Conservation (phyloP, 1,139 yeast species). For the Citeromyces hawaiiensis region DNA sequence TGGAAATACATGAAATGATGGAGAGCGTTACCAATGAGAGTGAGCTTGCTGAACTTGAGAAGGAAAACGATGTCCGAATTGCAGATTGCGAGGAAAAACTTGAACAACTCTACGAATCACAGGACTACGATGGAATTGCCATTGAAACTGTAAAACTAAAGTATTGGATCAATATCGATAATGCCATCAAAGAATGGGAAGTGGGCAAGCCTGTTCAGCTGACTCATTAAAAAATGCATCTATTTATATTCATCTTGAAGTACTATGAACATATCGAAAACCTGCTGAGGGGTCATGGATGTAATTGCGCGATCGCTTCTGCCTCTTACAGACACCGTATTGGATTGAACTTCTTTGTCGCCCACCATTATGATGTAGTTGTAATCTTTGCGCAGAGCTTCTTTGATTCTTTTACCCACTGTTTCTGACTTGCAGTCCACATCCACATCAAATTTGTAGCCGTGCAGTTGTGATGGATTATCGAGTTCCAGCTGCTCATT, state of each 20-base stretch:
- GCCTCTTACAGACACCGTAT: conserved; percentile 54
- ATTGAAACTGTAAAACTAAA: conserved; percentile 59
- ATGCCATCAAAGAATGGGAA: conserved; percentile 69
- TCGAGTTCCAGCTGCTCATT: conserved; percentile 26
- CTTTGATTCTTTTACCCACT: conserved; percentile 68
- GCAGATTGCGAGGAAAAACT: conserved; percentile 22
- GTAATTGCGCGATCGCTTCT: conserved; percentile 39
- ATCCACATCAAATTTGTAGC: conserved; percentile 61
- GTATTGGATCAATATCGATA: conserved; percentile 73
- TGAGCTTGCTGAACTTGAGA: conserved; percentile 39
- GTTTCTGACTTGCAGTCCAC: conserved; percentile 66
- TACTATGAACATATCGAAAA: conserved; percentile 31
- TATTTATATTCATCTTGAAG: conserved; percentile 27
- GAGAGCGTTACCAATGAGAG: conserved; percentile 36
- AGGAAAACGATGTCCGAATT: conserved; percentile 45
- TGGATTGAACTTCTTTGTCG: conserved; percentile 59
- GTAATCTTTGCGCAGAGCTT: conserved; percentile 65
- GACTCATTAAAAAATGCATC: conserved; percentile 29
- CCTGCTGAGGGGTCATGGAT: conserved; percentile 30
- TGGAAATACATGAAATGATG: conserved; percentile 4
- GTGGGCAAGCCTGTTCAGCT: conserved; percentile 53
- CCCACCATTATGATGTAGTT: conserved; percentile 78
- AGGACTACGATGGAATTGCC: conserved; percentile 44
- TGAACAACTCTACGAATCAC: conserved; percentile 20
- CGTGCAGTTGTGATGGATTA: conserved; percentile 37